Evolutionary conservation across 129 eudicot genomes (phyloP).

Genomic region (Calendula officinalis): DNA sequence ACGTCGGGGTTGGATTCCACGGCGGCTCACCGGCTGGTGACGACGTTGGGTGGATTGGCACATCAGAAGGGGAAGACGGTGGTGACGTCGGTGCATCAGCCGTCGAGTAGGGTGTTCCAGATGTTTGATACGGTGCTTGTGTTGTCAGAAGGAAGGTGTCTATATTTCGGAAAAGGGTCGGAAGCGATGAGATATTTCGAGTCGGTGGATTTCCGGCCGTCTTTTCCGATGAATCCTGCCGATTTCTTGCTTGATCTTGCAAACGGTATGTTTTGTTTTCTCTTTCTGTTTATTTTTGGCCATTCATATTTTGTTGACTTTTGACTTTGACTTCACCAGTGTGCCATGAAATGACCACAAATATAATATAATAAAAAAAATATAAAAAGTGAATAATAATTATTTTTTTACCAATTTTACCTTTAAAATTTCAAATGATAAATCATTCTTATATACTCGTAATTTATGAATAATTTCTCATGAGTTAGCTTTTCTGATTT

Average conservation of each 20-base stretch:
- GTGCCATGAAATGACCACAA: not conserved
- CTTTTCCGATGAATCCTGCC: slow-evolving; percentile 94
- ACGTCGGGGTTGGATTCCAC: slow-evolving; percentile 95
- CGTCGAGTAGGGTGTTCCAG: slow-evolving; percentile 74
- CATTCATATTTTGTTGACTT: slow-evolving; percentile 1
- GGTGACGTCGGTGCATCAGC: slow-evolving; percentile 84
- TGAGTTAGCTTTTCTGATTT: too few species aligned
- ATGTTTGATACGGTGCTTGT: slow-evolving; percentile 73
- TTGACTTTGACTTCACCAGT: not conserved
- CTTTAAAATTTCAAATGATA: not conserved
- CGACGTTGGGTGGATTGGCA: slow-evolving; percentile 49
- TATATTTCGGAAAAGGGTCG: slow-evolving; percentile 67
- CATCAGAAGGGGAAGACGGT: slow-evolving; percentile 70
- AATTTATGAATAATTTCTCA: too few species aligned
- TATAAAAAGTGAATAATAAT: too few species aligned
- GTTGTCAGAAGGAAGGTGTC: slow-evolving; percentile 71
- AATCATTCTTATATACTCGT: too few species aligned
- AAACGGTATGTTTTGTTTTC: slow-evolving; percentile 56
- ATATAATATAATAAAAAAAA: too few species aligned
- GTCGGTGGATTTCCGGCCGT: slow-evolving; percentile 62
- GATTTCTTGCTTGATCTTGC: slow-evolving; percentile 98
- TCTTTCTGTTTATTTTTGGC: not conserved
- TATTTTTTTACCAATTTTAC: too few species aligned
- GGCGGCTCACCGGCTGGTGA: slow-evolving; percentile 59
- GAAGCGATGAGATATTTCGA: slow-evolving; percentile 75